Evolutionary conservation across 768 basidiomycete genomes (phyloP).

Genomic region (Hericium rajendrae): DNA sequence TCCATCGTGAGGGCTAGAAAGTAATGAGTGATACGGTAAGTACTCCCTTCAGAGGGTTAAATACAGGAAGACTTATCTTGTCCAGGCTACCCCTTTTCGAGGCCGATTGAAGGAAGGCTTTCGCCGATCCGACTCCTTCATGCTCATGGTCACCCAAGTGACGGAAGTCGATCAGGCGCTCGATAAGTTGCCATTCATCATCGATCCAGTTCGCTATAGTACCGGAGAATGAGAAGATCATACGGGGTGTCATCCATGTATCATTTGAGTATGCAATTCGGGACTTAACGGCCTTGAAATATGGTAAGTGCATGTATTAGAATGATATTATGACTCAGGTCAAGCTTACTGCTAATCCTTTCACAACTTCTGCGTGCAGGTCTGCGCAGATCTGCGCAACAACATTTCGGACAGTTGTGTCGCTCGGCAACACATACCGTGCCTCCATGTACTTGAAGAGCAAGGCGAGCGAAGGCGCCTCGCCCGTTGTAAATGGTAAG

Average conservation of each 20-base stretch:
- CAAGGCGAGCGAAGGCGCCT: slow-evolving; percentile 8
- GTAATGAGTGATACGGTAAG: slow-evolving; percentile 11
- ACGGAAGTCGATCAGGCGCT: slow-evolving; percentile 12
- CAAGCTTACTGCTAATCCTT: slow-evolving; percentile 12
- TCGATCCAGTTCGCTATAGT: slow-evolving; percentile 14
- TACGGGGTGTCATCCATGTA: slow-evolving; percentile 13
- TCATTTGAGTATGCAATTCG: slow-evolving; percentile 2
- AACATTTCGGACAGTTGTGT: slow-evolving; percentile 20
- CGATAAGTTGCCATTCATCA: slow-evolving; percentile 14
- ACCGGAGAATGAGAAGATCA: slow-evolving; percentile 15
- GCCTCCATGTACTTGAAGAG: slow-evolving; percentile 12
- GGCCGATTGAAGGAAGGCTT: slow-evolving; percentile 20
- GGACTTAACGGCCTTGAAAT: background rate
- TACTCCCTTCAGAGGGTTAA: background rate
- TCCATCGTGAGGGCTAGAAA: slow-evolving; percentile 20
- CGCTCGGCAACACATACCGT: slow-evolving; percentile 15
- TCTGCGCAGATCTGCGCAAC: slow-evolving; percentile 5
- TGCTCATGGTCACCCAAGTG: slow-evolving; percentile 14
- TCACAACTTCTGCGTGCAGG: slow-evolving; percentile 14
- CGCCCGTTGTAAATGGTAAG: slow-evolving; percentile 17
- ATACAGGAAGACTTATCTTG: slow-evolving; percentile 24
- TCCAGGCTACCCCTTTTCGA: slow-evolving; percentile 18
- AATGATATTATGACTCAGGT: background rate
- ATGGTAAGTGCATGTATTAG: background rate
- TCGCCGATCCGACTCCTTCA: slow-evolving; percentile 21